A percentile compares a stretch with the other conserved stretches of the same genome.
Evolutionary conservation across 2,329 filamentous ascomycete genomes (phyloP).

Genomic region (Arthrinium puccinioides): DNA sequence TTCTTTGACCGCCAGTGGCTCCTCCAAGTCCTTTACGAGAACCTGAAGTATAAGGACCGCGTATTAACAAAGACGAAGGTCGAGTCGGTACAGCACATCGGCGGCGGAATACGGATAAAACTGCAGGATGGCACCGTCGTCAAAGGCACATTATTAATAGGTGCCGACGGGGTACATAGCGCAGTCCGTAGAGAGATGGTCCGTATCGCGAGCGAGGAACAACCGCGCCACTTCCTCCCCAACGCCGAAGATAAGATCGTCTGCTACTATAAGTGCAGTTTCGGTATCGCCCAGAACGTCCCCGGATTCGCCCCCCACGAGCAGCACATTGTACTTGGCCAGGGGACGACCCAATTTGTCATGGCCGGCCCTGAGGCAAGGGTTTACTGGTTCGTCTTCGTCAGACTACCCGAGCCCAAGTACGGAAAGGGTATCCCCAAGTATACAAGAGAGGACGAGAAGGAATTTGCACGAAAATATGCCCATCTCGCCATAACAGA

Average conservation of each 20-base stretch:
- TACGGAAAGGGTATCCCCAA: slow-evolving; percentile 22
- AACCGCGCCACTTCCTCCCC: slow-evolving; percentile 13
- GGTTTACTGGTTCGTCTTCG: slow-evolving; percentile 29
- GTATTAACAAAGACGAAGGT: slow-evolving; percentile 22
- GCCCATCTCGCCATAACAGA: slow-evolving; percentile 12
- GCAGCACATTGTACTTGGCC: slow-evolving; percentile 11
- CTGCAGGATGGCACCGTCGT: slow-evolving; percentile 21
- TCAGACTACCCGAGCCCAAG: slow-evolving; percentile 18
- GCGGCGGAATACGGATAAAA: slow-evolving; percentile 19
- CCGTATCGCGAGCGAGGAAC: slow-evolving; percentile 6
- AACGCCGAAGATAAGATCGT: slow-evolving; percentile 12
- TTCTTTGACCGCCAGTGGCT: slow-evolving; percentile 30
- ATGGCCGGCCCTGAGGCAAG: slow-evolving; percentile 20
- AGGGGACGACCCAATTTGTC: slow-evolving; percentile 17
- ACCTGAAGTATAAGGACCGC: slow-evolving; percentile 24
- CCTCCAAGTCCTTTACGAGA: slow-evolving; percentile 24
- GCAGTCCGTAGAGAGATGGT: slow-evolving; percentile 20
- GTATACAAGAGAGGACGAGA: slow-evolving; percentile 25
- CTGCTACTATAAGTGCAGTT: slow-evolving; percentile 25
- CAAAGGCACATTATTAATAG: slow-evolving; percentile 27
- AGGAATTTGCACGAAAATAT: slow-evolving; percentile 16
- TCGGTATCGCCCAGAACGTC: slow-evolving; percentile 27
- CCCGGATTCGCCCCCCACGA: slow-evolving; percentile 11
- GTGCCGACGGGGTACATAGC: slow-evolving; percentile 34
- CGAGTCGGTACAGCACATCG: slow-evolving; percentile 13